phyloP scores from a whole-genome alignment of 2,329 filamentous ascomycete genomes.

The Stemphylium lycopersici region DNA sequence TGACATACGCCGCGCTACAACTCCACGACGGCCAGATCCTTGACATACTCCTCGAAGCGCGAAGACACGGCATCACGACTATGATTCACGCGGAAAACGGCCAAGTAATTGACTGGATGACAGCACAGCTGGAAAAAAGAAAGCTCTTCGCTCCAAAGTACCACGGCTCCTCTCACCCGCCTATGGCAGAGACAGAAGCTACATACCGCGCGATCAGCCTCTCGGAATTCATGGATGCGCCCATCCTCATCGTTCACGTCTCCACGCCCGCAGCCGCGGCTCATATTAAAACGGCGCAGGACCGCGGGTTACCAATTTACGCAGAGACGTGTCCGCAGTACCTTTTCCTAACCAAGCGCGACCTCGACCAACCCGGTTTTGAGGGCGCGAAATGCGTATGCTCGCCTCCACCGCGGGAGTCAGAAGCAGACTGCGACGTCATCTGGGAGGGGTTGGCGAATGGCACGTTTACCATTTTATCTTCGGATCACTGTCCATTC shows the following conservation, averaged over 20 bases:
- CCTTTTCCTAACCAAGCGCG: slow-evolving; percentile 59
- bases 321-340: slow-evolving; percentile 65
- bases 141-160: slow-evolving; percentile 59
- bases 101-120: slow-evolving; percentile 62
- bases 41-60: slow-evolving; percentile 48
- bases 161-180: slow-evolving; percentile 58
- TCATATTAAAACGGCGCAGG: slow-evolving; percentile 58
- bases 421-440: slow-evolving; percentile 55
- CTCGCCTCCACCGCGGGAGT: slow-evolving; percentile 58
- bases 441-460: slow-evolving; percentile 60
- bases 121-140: slow-evolving; percentile 57
- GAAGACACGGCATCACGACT: slow-evolving; percentile 57
- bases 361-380: slow-evolving; percentile 59
- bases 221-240: slow-evolving; percentile 57
- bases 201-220: slow-evolving; percentile 61
- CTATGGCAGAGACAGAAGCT: slow-evolving; percentile 59
- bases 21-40: slow-evolving; percentile 49
- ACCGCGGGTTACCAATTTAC: slow-evolving; percentile 57
- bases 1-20: slow-evolving; percentile 51
- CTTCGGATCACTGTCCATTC: slow-evolving; percentile 58
- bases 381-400: slow-evolving; percentile 64
- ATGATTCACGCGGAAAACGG: slow-evolving; percentile 64
- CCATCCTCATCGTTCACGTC: slow-evolving; percentile 62
- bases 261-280: slow-evolving; percentile 55
- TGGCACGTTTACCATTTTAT: slow-evolving; percentile 61